Percentiles rank a stretch among this genome's conserved stretches.
Conservation (phyloP, 352 stramenopile species). For the Globisporangium parvum region DNA sequence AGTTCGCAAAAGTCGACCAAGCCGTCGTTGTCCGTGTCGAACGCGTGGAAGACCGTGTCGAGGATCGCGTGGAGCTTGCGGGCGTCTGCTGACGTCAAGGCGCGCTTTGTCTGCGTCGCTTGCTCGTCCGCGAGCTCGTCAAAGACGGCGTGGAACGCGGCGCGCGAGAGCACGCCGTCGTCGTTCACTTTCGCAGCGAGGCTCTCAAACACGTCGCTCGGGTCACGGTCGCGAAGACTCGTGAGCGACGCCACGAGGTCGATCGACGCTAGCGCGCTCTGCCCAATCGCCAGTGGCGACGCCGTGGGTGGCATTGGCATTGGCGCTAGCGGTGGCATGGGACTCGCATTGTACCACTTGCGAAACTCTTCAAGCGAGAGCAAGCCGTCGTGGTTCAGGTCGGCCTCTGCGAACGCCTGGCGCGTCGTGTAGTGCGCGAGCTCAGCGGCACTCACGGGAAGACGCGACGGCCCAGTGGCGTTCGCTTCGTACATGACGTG, state of each 20-base stretch:
- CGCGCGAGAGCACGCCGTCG: constrained; percentile 65
- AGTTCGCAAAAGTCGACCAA: constrained; percentile 86
- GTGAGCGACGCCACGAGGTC: constrained; percentile 56
- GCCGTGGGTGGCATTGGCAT: neutral
- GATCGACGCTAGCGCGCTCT: constrained; percentile 36
- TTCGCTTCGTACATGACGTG: constrained; percentile 54
- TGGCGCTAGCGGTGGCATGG: constrained; percentile 1
- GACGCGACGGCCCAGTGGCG: constrained; percentile 22
- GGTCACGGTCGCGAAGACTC: constrained; percentile 38
- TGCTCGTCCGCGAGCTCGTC: constrained; percentile 48
- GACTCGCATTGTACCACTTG: constrained; percentile 52
- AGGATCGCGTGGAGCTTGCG: constrained; percentile 45
- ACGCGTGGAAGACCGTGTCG: constrained; percentile 64
- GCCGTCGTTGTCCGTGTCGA: constrained; percentile 71
- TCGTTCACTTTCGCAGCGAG: constrained; percentile 79
- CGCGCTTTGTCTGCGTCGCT: constrained; percentile 15
- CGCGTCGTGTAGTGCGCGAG: constrained; percentile 68
- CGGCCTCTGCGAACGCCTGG: constrained; percentile 83
- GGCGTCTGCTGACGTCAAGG: constrained; percentile 23
- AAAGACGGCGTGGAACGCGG: constrained; percentile 67
- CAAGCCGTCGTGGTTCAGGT: constrained; percentile 75
- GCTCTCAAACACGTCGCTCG: constrained; percentile 77
- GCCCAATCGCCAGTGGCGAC: constrained; percentile 13
- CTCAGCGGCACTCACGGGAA: constrained; percentile 29
- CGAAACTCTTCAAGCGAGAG: constrained; percentile 81